Conservation (phyloP, 1,284 basidiomycete genomes). For the Cryptococcus hybrid region DNA sequence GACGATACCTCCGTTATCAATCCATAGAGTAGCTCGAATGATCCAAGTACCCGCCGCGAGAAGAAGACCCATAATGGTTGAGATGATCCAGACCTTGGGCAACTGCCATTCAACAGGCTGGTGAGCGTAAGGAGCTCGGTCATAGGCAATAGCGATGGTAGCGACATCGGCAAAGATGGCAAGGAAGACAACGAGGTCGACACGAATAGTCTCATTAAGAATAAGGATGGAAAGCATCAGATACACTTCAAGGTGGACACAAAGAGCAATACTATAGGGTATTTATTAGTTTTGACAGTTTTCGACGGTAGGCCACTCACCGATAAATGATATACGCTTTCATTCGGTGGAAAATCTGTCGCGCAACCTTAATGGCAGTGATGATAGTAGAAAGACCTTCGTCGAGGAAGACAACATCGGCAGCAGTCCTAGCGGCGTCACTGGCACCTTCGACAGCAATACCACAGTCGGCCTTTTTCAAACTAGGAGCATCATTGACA, state of each 20-base stretch:
- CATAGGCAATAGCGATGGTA: constrained; percentile 57
- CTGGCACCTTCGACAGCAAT: constrained; percentile 97
- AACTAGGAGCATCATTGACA: constrained; percentile 92
- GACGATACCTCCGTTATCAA: constrained; percentile 55
- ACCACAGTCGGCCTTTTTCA: constrained; percentile 93
- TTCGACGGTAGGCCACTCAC: constrained; percentile 96
- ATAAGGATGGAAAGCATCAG: constrained; percentile 56
- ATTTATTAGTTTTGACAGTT: too few relatives aligned
- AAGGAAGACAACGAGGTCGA: constrained; percentile 86
- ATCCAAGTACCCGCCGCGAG: constrained; percentile 58
- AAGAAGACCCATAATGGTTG: constrained; percentile 52
- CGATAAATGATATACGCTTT: constrained; percentile 93
- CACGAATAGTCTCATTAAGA: constrained; percentile 58
- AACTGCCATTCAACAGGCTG: constrained; percentile 60
- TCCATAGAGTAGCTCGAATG: constrained; percentile 56
- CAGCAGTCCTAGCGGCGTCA: constrained; percentile 91
- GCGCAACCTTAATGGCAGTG: constrained; percentile 91
- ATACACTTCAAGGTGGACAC: constrained; percentile 60
- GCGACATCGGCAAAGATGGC: constrained; percentile 85
- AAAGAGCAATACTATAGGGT: constrained; percentile 52
- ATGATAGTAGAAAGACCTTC: constrained; percentile 96
- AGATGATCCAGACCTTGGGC: constrained; percentile 60
- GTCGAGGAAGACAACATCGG: constrained; percentile 92
- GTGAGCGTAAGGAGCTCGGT: constrained; percentile 53
- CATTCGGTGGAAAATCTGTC: constrained; percentile 98